Evolutionary conservation across 495 filamentous ascomycete species (phyloP), one percentile per base, ranked within the genome.

Genomic region (Aspergillus wentii): DNA sequence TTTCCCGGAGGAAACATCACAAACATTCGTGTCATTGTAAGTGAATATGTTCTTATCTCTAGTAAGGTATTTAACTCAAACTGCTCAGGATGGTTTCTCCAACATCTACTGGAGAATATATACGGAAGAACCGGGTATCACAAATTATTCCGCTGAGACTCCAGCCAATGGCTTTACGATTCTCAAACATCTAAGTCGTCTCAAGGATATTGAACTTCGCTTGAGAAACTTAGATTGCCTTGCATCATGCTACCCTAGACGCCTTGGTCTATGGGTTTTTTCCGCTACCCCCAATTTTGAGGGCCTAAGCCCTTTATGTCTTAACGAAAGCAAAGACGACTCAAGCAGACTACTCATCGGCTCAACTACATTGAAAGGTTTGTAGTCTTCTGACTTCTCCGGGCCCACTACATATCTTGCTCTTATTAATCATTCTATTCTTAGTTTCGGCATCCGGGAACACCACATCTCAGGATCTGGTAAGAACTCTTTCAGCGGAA

Each of bases 91-190:
- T 58, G 66, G 68, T 18, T 72, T 69, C 59, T 69, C 65, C 49
- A 62, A 57, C 18, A 69, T 72, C 7, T 64, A 69, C 33, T 71
- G 65, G 65, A 65, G 68, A 43, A 69, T 69, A 44, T 71, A 71
- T 46, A 68, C 64, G 14, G 68, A 69, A 41, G 68, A 69, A 34
- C 44, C 51, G 26, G 52, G 49, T 43, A 61, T 56, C 36, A 30
- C 52, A 11, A 66, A 52, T 43, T 44, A 51, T 25, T 41, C 62
- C n/a, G 51, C 51, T 17, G 68, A 71, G 14, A 48, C 53, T 13
- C 57, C 58, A 8, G 47, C 62, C 22, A 71, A 65, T 49, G 61
- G 62, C 26, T 66, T 59, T 34, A 63, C 59, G 2, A 66, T 69
- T 35, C 51, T 71, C 15, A 69, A 62, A 30, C 65, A 69, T 53